A percentile compares a stretch with the other conserved stretches of the same genome.
Conservation (phyloP, 2,329 filamentous ascomycete species). For the Metarhizium brunneum region DNA sequence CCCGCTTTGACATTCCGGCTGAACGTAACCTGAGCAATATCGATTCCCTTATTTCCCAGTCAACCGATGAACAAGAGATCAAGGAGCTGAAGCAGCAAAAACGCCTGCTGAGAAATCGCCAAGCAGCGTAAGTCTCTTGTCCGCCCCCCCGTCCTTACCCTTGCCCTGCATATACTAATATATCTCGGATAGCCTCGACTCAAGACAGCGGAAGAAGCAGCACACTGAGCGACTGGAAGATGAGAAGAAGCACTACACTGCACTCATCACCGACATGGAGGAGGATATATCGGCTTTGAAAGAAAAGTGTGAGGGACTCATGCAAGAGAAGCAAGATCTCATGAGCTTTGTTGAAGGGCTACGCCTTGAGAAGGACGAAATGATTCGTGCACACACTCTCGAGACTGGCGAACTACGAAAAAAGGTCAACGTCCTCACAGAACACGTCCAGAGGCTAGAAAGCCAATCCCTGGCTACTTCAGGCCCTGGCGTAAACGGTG, state of each 20-base stretch:
- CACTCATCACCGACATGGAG: slow-evolving; percentile 68
- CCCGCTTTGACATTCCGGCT: slow-evolving; percentile 90
- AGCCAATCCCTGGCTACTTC: slow-evolving; percentile 34
- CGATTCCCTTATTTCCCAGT: slow-evolving; percentile 81
- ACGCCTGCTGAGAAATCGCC: slow-evolving; percentile 84
- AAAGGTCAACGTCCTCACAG: slow-evolving; percentile 75
- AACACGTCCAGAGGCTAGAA: slow-evolving; percentile 63
- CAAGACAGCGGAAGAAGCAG: slow-evolving; percentile 93
- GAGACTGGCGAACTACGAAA: slow-evolving; percentile 88
- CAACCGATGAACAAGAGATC: slow-evolving; percentile 83
- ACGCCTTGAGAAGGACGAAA: slow-evolving; percentile 81
- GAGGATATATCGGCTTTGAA: slow-evolving; percentile 64
- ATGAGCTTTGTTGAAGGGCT: slow-evolving; percentile 67
- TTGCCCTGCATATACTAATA: slow-evolving; percentile 6
- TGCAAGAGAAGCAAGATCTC: slow-evolving; percentile 64
- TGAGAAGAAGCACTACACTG: slow-evolving; percentile 87
- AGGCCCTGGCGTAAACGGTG: slow-evolving; percentile 38
- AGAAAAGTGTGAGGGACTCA: slow-evolving; percentile 59
- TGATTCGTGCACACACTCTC: slow-evolving; percentile 78
- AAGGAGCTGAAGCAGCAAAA: slow-evolving; percentile 99
- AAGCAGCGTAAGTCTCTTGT: slow-evolving; percentile 74
- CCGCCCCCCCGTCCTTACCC: slow-evolving; percentile 1
- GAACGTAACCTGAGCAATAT: slow-evolving; percentile 93
- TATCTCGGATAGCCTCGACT: slow-evolving; percentile 62
- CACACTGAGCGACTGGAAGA: slow-evolving; percentile 94